Evolutionary conservation across 2,329 filamentous ascomycete species (phyloP), one percentile per base, ranked within the genome.

Genomic region (Microdochium nivale): DNA sequence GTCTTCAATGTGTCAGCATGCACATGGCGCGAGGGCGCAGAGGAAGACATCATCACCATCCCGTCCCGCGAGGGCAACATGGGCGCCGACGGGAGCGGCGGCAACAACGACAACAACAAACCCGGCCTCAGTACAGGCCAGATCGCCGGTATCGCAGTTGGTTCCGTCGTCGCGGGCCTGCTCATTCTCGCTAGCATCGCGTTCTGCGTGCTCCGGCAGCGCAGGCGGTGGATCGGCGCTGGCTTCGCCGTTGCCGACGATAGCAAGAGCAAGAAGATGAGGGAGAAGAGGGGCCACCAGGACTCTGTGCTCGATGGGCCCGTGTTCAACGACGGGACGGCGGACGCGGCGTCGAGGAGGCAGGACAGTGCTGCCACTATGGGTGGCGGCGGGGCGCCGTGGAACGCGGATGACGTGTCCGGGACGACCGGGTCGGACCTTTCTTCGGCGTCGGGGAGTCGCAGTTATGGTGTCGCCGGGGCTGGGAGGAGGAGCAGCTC

Each of bases 1-100:
- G 58, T 59, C 2, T 73, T 73, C 51, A 71, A 71, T 43, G 63
- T 73, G 1, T 69, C 66, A 1, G 61, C 65, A 8, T 70, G 67
- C 54, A 53, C 56, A 8, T 70, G 65, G 65, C 56, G 58, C 33
- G 60, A 67, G 49, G 64, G 65, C n/a, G 61, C 66, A 8, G 48
- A 60, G 25, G 58, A 65, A 48, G 63, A 60, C 25, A 60, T 69
- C 35, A 56, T 69, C 23, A 59, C 63, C 4, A 66, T 67, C 21
- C 27, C 57, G 25, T 58, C 65, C 4, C 59, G 52, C 4, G 56
- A 57, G 35, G 48, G 51, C 14, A 47, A 54, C 27, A 32, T 54
- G 0, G 44, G 19, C 13, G 49, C 53, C 2, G 8, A 11, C 40
- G 19, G 19, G 11, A 24, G 47, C 16, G 47, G 33, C 43, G 13